Conservation (phyloP, 106 monocot species). For the Acorus calamus region DNA sequence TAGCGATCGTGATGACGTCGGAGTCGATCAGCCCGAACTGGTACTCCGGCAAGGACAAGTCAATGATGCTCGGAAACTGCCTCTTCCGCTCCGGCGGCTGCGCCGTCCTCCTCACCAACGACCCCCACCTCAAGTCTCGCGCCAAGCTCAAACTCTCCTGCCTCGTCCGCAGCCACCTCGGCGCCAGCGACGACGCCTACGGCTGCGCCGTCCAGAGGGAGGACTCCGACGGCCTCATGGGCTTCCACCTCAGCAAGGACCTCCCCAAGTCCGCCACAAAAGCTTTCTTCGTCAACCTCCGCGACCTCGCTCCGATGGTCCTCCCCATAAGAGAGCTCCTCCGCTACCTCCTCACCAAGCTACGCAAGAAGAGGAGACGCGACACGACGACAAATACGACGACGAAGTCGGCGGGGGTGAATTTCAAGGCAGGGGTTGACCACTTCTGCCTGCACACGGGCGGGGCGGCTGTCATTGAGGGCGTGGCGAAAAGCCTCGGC, state of each 20-base stretch:
- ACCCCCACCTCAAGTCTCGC: slow-evolving; percentile 1
- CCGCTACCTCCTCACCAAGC: no score
- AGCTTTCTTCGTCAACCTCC: slow-evolving; percentile 44
- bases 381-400: no score
- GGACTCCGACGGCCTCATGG: slow-evolving; percentile 26
- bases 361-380: no score
- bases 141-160: slow-evolving; percentile 44
- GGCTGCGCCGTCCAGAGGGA: slow-evolving; percentile 40
- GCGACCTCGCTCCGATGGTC: slow-evolving; percentile 26
- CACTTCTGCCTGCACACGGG: no score
- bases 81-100: slow-evolving; percentile 82
- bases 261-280: slow-evolving; percentile 50
- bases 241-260: slow-evolving; percentile 43
- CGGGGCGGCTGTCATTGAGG: no score
- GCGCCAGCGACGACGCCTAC: slow-evolving; percentile 36
- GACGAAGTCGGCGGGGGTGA: no score
- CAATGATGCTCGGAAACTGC: slow-evolving; percentile 88
- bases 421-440: no score
- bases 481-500: no score
- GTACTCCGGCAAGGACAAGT: slow-evolving; percentile 6
- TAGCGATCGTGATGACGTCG: no score
- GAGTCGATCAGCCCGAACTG: no score
- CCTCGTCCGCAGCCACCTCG: slow-evolving; percentile 57
- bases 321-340: slow-evolving; percentile 5
- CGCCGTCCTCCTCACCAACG: slow-evolving; percentile 61